Conservation (phyloP, 2,329 filamentous ascomycete genomes). For the Keithomyces neogunnii region DNA sequence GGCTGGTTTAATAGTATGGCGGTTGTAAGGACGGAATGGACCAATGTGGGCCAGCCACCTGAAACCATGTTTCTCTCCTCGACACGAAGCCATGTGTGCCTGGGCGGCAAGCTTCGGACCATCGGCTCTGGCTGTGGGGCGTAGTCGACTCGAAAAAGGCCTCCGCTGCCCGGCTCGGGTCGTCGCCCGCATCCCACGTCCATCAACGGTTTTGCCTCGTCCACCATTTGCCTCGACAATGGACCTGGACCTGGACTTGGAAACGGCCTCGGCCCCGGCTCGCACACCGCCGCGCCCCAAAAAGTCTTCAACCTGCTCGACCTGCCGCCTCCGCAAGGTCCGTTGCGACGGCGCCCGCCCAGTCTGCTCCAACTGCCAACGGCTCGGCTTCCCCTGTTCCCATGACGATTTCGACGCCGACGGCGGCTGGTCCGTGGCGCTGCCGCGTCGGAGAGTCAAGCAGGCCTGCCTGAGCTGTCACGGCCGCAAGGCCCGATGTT, state of each 20-base stretch:
- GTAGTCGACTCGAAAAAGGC: no score
- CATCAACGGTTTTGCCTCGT: slow-evolving; percentile 2
- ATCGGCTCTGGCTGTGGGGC: no score
- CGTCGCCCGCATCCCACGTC: background rate
- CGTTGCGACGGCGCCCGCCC: slow-evolving; percentile 47
- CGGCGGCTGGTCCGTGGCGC: slow-evolving; percentile 29
- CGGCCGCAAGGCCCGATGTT: slow-evolving; percentile 49
- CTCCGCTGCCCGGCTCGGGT: background rate
- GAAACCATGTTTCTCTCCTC: background rate
- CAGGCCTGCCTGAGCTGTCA: slow-evolving; percentile 51
- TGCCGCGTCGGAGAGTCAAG: slow-evolving; percentile 45
- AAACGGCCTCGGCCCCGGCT: background rate
- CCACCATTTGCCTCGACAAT: background rate
- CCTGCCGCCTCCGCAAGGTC: slow-evolving; percentile 48
- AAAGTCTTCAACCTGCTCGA: slow-evolving; percentile 42
- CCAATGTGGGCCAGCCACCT: background rate
- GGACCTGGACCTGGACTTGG: slow-evolving; percentile 3
- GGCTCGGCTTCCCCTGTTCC: slow-evolving; percentile 48
- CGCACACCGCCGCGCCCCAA: slow-evolving; percentile 24
- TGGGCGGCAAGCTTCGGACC: no score
- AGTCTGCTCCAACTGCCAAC: slow-evolving; percentile 49
- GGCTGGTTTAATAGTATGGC: slow-evolving; percentile 1
- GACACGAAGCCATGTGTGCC: background rate
- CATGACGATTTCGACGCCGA: slow-evolving; percentile 41
- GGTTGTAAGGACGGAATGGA: background rate